phyloP scores from a whole-genome alignment of 1,139 yeast genomes.

The Waltiozyma sp. region DNA sequence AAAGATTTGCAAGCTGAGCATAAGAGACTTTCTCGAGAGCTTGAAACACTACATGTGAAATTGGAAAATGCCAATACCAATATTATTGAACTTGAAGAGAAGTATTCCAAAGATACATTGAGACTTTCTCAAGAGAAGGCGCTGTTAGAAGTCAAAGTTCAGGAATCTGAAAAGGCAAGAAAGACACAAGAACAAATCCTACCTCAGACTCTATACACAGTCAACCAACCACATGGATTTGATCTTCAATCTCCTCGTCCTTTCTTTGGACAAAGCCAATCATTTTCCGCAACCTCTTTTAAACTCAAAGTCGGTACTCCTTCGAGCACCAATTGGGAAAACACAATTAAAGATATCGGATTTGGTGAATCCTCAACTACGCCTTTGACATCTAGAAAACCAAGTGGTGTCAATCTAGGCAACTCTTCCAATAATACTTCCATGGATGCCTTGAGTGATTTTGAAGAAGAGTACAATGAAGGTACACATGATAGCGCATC shows the following conservation, averaged over 20 bases:
- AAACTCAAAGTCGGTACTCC: constrained; percentile 10
- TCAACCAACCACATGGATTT: neutral
- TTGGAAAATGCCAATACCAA: constrained; percentile 8
- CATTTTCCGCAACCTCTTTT: neutral
- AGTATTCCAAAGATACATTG: constrained; percentile 13
- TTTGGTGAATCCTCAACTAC: constrained; percentile 30
- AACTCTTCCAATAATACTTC: constrained; percentile 4
- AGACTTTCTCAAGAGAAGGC: constrained; percentile 17
- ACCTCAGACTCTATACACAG: constrained; percentile 9
- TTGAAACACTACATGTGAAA: constrained; percentile 7
- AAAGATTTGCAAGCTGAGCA: constrained; percentile 8
- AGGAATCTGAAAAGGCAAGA: constrained; percentile 26
- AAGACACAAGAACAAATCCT: constrained; percentile 20
- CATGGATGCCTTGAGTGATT: constrained; percentile 11
- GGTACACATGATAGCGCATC: neutral
- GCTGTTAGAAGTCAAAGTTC: constrained; percentile 25
- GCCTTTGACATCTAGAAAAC: constrained; percentile 16
- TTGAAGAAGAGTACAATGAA: constrained; percentile 11
- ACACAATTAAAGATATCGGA: constrained; percentile 19
- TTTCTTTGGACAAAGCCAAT: neutral
- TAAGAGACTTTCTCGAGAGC: constrained; percentile 13
- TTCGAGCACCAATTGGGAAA: constrained; percentile 13
- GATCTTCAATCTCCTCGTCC: neutral
- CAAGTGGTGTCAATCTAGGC: constrained; percentile 6
- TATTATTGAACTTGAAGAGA: constrained; percentile 21